Conservation (phyloP, 2,329 filamentous ascomycete species). For the Grosmannia clavigera region DNA sequence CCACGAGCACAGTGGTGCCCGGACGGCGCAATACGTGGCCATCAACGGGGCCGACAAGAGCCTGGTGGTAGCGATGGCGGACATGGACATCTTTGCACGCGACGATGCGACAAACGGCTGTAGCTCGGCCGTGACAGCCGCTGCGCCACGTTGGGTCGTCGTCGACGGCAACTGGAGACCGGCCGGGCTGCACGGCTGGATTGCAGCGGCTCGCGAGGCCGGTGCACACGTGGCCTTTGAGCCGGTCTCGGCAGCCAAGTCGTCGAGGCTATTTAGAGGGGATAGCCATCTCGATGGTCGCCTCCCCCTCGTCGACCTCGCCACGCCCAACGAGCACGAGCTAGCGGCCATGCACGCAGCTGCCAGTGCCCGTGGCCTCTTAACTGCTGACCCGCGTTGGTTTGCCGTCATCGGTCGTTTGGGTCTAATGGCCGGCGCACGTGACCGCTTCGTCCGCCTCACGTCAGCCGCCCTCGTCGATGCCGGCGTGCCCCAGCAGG, state of each 20-base stretch:
- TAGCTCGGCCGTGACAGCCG: conserved; percentile 47
- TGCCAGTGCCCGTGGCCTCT: conserved; percentile 52
- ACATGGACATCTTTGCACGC: conserved; percentile 69
- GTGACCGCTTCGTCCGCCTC: conserved; percentile 59
- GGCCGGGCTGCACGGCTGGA: conserved; percentile 53
- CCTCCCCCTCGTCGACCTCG: conserved; percentile 47
- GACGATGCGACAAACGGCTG: conserved; percentile 28
- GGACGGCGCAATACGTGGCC: conserved; percentile 85
- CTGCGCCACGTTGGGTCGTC: conserved; percentile 63
- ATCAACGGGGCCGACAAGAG: conserved; percentile 76
- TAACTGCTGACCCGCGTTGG: conserved; percentile 49
- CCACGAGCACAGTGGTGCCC: conserved; percentile 32
- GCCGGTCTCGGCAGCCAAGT: conserved; percentile 76
- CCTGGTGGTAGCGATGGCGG: conserved; percentile 85
- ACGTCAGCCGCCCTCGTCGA: conserved; percentile 59
- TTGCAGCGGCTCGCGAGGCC: conserved; percentile 44
- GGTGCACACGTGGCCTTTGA: conserved; percentile 63
- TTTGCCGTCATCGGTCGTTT: conserved; percentile 70
- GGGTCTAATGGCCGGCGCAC: conserved; percentile 46
- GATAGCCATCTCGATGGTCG: too few relatives aligned
- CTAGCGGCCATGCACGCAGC: conserved; percentile 64
- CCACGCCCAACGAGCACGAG: conserved; percentile 76
- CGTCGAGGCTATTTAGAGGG: conserved; percentile 51
- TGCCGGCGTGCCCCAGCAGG: conserved; percentile 70
- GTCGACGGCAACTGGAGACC: conserved; percentile 80